These are phyloP conservation scores for Trichoderma oligosporum DNA, from an alignment of 2,329 filamentous ascomycete genomes.

Conservation along the genomic window DNA sequence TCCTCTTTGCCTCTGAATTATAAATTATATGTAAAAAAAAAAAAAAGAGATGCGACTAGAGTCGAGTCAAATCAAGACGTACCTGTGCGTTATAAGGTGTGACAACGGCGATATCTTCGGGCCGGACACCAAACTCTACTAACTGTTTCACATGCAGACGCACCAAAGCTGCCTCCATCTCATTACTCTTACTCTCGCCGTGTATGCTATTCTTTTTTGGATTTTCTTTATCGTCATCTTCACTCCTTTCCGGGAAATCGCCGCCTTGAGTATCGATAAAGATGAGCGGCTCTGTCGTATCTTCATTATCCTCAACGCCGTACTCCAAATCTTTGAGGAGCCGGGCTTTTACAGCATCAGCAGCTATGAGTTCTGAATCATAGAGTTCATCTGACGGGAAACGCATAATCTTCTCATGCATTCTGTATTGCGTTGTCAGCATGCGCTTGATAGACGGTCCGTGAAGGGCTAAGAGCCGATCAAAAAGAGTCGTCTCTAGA, in stretches of 20 bases:
- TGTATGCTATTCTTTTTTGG: constrained; percentile 44
- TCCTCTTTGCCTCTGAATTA: too few relatives aligned
- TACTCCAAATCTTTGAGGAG: constrained; percentile 76
- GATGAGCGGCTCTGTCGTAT: constrained; percentile 81
- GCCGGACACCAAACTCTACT: constrained; percentile 71
- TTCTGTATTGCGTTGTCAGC: constrained; percentile 95
- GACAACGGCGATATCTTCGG: constrained; percentile 86
- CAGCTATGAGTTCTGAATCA: constrained; percentile 74
- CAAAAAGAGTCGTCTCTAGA: constrained; percentile 89
- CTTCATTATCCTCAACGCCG: constrained; percentile 72
- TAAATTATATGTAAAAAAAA: too few relatives aligned
- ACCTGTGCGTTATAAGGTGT: constrained; percentile 96
- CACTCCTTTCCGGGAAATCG: constrained; percentile 78
- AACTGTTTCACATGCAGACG: constrained; percentile 71
- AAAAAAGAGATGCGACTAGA: neutral
- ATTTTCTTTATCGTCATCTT: constrained; percentile 60
- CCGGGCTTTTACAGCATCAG: constrained; percentile 69
- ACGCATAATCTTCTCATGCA: constrained; percentile 94
- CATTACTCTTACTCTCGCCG: constrained; percentile 78
- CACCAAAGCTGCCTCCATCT: constrained; percentile 81
- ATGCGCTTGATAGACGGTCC: constrained; percentile 84
- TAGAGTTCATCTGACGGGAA: constrained; percentile 91
- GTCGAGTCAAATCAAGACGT: constrained; percentile 10
- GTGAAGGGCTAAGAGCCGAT: constrained; percentile 77
- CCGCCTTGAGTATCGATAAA: constrained; percentile 97